Conservation (phyloP, 768 basidiomycete genomes). For the Scleroderma bovista region DNA sequence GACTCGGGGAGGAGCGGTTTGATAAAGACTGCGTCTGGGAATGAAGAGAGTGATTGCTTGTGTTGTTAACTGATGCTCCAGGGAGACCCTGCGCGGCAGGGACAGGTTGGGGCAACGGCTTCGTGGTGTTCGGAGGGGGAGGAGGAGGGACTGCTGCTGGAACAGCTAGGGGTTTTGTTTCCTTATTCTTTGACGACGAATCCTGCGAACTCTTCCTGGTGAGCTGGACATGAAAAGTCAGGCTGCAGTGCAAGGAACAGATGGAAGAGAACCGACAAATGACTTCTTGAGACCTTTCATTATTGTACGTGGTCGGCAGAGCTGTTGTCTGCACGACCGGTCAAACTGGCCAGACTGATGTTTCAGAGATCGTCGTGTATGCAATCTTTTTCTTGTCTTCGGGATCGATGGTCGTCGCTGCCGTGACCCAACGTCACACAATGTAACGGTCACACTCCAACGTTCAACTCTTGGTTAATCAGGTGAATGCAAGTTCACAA, state of each 20-base stretch:
- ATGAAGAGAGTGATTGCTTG: constrained; percentile 35
- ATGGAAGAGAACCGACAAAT: constrained; percentile 43
- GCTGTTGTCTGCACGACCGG: constrained; percentile 9
- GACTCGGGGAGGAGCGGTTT: constrained; percentile 37
- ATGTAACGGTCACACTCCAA: constrained; percentile 23
- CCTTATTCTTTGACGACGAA: constrained; percentile 62
- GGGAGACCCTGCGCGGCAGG: constrained; percentile 32
- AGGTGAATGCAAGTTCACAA: too few species aligned
- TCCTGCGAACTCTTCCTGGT: constrained; percentile 65
- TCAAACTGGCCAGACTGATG: constrained; percentile 7
- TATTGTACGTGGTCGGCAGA: constrained; percentile 10
- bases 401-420: constrained; percentile 35
- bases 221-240: constrained; percentile 40
- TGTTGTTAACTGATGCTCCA: constrained; percentile 31
- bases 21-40: constrained; percentile 37
- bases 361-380: constrained; percentile 3
- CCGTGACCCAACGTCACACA: constrained; percentile 29
- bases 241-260: constrained; percentile 14
- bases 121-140: constrained; percentile 59
- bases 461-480: not conserved
- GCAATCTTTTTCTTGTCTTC: constrained; percentile 5
- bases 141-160: constrained; percentile 43
- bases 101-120: constrained; percentile 55
- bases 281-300: constrained; percentile 90
- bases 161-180: constrained; percentile 44